Conservation (phyloP, 1,284 basidiomycete species). For the Rhodotorula sp. region DNA sequence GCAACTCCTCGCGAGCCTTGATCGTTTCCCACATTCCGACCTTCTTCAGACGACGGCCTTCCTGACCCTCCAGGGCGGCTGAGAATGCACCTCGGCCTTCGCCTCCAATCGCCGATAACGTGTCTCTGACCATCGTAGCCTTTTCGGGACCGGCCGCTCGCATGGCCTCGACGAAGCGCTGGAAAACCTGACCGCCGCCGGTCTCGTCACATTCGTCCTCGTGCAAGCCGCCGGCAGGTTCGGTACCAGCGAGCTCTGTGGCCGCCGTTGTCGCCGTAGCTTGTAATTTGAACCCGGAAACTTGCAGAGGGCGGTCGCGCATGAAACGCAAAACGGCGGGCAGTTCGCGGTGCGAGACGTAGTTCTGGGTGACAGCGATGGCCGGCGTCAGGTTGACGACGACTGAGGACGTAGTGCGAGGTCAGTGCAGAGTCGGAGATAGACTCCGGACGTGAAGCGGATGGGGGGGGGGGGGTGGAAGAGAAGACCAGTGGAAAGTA, state of each 20-base stretch:
- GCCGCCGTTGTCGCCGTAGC: not conserved
- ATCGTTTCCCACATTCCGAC: too few species aligned
- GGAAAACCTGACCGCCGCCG: constrained; percentile 11
- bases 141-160: not conserved
- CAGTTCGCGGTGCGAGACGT: constrained; percentile 51
- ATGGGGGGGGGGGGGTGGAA: too few species aligned
- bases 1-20: too few species aligned
- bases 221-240: constrained; percentile 17
- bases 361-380: constrained; percentile 54
- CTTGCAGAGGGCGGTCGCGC: constrained; percentile 50
- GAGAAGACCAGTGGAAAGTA: constrained; percentile 9
- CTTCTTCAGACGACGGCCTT: too few species aligned
- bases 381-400: constrained; percentile 48
- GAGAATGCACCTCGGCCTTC: too few species aligned
- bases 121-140: not conserved
- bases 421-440: too few species aligned
- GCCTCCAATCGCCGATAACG: constrained; percentile 4
- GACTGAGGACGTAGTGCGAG: constrained; percentile 22
- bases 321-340: constrained; percentile 51
- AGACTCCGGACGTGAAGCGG: not conserved
- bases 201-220: constrained; percentile 18
- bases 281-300: constrained; percentile 50
- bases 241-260: not conserved
- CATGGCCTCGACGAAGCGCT: constrained; percentile 13
- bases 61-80: too few species aligned